A percentile compares a stretch with the other conserved stretches of the same genome.
Conservation (phyloP, 225 moss, liverwort and hornwort genomes). For the Straminergon stramineum region DNA sequence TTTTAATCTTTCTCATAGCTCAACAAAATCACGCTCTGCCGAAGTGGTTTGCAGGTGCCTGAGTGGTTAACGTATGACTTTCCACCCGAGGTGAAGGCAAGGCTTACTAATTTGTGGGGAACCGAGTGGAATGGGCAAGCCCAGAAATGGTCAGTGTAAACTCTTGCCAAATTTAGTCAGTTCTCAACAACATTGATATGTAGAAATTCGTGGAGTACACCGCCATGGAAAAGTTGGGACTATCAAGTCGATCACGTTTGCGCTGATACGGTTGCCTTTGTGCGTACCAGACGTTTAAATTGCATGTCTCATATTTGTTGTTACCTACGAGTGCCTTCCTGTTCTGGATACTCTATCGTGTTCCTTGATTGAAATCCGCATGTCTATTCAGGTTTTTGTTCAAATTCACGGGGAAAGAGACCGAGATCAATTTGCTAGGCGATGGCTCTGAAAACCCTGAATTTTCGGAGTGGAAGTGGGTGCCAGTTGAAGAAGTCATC, state of each 20-base stretch:
- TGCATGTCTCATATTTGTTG: background rate
- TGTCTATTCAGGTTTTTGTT: slow-evolving; percentile 67
- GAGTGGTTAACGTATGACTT: slow-evolving; percentile 89
- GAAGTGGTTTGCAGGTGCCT: slow-evolving; percentile 49
- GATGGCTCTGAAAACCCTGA: slow-evolving; percentile 68
- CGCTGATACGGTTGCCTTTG: background rate
- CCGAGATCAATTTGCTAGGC: slow-evolving; percentile 62
- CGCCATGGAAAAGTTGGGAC: too few relatives aligned
- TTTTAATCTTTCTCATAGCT: background rate
- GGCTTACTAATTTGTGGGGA: slow-evolving; percentile 55
- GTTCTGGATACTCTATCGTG: background rate
- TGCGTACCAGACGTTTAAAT: background rate
- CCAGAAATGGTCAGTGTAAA: slow-evolving; percentile 68
- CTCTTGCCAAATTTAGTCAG: background rate
- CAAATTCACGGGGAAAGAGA: slow-evolving; percentile 67
- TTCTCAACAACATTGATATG: background rate
- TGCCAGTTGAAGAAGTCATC: slow-evolving; percentile 49
- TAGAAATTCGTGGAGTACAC: background rate
- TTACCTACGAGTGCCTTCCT: background rate
- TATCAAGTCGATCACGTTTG: background rate
- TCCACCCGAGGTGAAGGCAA: slow-evolving; percentile 72
- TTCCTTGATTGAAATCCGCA: background rate
- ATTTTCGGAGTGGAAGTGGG: slow-evolving; percentile 88
- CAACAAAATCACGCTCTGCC: background rate
- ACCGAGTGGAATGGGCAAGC: slow-evolving; percentile 83